A percentile compares a stretch with the other conserved stretches of the same genome.
Evolutionary conservation across 2,329 filamentous ascomycete genomes (phyloP).

Genomic region (Aspergillus novofumigatus): DNA sequence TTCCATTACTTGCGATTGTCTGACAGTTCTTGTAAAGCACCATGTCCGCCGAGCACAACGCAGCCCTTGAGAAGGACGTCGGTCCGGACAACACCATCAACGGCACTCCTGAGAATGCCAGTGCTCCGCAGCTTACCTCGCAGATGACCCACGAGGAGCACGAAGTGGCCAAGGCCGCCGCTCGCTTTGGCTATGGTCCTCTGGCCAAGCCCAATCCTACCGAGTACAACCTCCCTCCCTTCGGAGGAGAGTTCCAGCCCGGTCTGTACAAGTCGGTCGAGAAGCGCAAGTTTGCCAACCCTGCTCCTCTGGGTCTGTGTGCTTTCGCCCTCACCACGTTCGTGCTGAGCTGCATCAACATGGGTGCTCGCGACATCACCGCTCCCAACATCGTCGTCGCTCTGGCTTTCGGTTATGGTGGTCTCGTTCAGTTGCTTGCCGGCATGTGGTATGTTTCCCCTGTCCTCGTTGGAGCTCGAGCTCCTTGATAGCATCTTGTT

Average conservation of each 20-base stretch:
- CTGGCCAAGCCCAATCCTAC: slow-evolving; percentile 47
- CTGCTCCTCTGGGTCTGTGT: slow-evolving; percentile 69
- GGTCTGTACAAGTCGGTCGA: slow-evolving; percentile 63
- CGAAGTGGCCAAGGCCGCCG: slow-evolving; percentile 41
- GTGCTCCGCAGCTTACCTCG: slow-evolving; percentile 1
- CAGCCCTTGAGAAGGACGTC: slow-evolving; percentile 30
- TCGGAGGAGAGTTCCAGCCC: slow-evolving; percentile 70
- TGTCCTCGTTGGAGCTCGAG: background rate
- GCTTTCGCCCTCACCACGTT: slow-evolving; percentile 83
- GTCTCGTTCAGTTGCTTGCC: slow-evolving; percentile 71
- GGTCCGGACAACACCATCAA: slow-evolving; percentile 9
- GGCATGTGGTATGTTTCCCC: slow-evolving; percentile 70
- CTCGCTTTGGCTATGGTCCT: slow-evolving; percentile 49
- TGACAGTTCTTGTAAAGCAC: slow-evolving; percentile 8
- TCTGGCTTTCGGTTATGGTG: slow-evolving; percentile 70
- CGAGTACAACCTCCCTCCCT: slow-evolving; percentile 53
- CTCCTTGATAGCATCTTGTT: background rate
- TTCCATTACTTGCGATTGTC: background rate
- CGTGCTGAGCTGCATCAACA: slow-evolving; percentile 70
- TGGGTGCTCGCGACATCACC: slow-evolving; percentile 57
- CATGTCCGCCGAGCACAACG: slow-evolving; percentile 27
- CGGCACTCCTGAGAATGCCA: slow-evolving; percentile 3
- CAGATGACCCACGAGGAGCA: slow-evolving; percentile 31
- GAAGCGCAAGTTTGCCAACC: slow-evolving; percentile 70
- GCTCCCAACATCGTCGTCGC: slow-evolving; percentile 64